A percentile compares a stretch with the other conserved stretches of the same genome.
phyloP scores from a whole-genome alignment of 202 grass and related monocot species.

The Bolboschoenoplectus hybrid region DNA sequence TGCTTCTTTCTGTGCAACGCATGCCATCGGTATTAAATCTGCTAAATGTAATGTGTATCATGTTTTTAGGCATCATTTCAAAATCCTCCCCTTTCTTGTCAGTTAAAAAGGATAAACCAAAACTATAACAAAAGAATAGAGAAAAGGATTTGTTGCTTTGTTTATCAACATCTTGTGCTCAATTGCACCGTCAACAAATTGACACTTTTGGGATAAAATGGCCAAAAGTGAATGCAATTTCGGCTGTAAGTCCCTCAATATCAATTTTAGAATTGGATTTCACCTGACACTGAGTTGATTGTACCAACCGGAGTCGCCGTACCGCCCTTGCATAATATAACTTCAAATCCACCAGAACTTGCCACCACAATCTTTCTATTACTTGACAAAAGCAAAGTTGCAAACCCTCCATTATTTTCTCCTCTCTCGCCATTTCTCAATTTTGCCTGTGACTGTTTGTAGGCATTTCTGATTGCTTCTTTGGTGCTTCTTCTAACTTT shows the following conservation, averaged over 20 bases:
- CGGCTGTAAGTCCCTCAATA: not conserved
- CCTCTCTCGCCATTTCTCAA: not conserved
- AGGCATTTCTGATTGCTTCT: slow-evolving; percentile 21
- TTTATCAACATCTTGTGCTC: not conserved
- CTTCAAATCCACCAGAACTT: slow-evolving; percentile 31
- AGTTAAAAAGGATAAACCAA: not conserved
- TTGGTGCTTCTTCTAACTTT: slow-evolving; percentile 4
- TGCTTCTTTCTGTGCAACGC: slow-evolving; percentile 23
- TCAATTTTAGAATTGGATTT: slow-evolving; percentile 12
- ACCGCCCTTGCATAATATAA: slow-evolving; percentile 39
- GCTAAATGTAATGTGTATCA: slow-evolving; percentile 5
- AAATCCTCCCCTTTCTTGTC: not conserved
- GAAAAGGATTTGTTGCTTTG: not conserved
- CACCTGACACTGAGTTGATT: slow-evolving; percentile 10
- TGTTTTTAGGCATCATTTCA: slow-evolving; percentile 3
- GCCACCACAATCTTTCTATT: slow-evolving; percentile 38
- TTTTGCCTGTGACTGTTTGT: slow-evolving; percentile 27
- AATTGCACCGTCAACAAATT: not conserved
- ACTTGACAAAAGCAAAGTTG: slow-evolving; percentile 35
- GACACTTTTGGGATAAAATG: not conserved
- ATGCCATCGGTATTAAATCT: slow-evolving; percentile 36
- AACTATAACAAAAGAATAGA: not conserved
- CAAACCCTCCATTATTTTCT: slow-evolving; percentile 36
- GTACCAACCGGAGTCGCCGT: slow-evolving; percentile 18
- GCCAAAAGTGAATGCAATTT: not conserved